phyloP scores from a whole-genome alignment of 1,284 basidiomycete species.

The Rhodotorula sp. region DNA sequence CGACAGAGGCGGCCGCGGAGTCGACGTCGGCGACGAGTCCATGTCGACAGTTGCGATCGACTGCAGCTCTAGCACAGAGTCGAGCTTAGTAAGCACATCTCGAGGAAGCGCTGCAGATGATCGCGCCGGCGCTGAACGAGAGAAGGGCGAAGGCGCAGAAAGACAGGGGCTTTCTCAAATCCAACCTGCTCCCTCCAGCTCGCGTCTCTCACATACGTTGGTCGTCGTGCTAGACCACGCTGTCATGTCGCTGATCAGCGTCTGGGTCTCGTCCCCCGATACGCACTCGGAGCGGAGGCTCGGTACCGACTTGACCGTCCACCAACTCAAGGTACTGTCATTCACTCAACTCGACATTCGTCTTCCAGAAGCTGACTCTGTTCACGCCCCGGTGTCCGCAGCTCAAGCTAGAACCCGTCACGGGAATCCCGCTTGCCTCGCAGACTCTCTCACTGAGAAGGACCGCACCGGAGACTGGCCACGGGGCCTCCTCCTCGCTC shows the following conservation, averaged over 20 bases:
- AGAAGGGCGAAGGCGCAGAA: too few species aligned
- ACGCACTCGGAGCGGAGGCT: slow-evolving; percentile 81
- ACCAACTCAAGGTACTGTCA: slow-evolving; percentile 69
- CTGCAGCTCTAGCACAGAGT: too few species aligned
- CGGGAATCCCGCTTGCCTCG: slow-evolving; percentile 75
- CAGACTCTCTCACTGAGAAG: slow-evolving; percentile 67
- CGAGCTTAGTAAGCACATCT: too few species aligned
- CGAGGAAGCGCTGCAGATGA: too few species aligned
- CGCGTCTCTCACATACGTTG: too few species aligned
- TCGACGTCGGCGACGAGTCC: neutral
- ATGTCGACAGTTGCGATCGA: neutral
- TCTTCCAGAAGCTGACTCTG: neutral
- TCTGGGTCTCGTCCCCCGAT: slow-evolving; percentile 79
- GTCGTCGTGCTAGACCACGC: neutral
- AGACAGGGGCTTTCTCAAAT: too few species aligned
- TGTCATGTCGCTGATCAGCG: slow-evolving; percentile 54
- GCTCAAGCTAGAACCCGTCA: slow-evolving; percentile 82
- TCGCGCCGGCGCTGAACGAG: too few species aligned
- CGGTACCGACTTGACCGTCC: slow-evolving; percentile 68
- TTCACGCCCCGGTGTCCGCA: slow-evolving; percentile 46
- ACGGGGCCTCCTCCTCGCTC: slow-evolving; percentile 22
- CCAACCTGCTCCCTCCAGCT: too few species aligned
- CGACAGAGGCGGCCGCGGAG: neutral
- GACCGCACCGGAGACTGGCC: slow-evolving; percentile 38
- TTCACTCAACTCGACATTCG: neutral